phyloP scores from a whole-genome alignment of 257 asterid genomes.

The Ballota nigra region DNA sequence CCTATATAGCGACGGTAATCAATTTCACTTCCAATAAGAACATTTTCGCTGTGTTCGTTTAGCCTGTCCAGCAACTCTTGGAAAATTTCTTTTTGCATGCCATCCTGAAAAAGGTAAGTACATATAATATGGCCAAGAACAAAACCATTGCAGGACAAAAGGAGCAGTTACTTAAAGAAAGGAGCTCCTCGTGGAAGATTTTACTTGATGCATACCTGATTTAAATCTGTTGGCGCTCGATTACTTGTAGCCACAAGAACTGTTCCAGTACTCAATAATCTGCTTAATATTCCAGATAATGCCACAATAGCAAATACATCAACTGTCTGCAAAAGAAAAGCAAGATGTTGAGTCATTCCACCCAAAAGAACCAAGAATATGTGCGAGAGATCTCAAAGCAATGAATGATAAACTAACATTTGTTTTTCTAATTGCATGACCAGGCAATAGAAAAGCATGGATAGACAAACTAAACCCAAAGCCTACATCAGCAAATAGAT shows the following conservation, averaged over 20 bases:
- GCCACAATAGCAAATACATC: constrained; percentile 98
- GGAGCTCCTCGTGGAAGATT: constrained; percentile 14
- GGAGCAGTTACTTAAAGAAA: neutral
- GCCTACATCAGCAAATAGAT: neutral
- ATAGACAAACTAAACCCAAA: too few species aligned
- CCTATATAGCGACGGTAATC: constrained; percentile 91
- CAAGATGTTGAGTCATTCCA: constrained; percentile 14
- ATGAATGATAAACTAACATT: neutral
- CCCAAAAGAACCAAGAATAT: constrained; percentile 12
- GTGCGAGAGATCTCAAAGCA: constrained; percentile 2
- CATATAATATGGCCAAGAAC: neutral
- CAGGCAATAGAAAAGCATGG: too few species aligned
- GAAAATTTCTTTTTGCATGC: constrained; percentile 95
- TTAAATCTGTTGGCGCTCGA: constrained; percentile 88
- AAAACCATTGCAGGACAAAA: constrained; percentile 6
- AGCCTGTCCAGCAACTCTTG: constrained; percentile 57
- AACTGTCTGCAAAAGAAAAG: constrained; percentile 67
- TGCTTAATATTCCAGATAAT: constrained; percentile 90
- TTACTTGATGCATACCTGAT: constrained; percentile 55
- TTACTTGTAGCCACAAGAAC: constrained; percentile 97
- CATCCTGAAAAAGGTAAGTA: constrained; percentile 57
- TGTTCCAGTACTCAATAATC: constrained; percentile 93
- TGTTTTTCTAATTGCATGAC: neutral
- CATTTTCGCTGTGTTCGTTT: constrained; percentile 71
- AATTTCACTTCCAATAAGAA: constrained; percentile 84